Base-by-base conservation (phyloP, 2,329 filamentous ascomycete species). In the Thelonectria olida region DNA sequence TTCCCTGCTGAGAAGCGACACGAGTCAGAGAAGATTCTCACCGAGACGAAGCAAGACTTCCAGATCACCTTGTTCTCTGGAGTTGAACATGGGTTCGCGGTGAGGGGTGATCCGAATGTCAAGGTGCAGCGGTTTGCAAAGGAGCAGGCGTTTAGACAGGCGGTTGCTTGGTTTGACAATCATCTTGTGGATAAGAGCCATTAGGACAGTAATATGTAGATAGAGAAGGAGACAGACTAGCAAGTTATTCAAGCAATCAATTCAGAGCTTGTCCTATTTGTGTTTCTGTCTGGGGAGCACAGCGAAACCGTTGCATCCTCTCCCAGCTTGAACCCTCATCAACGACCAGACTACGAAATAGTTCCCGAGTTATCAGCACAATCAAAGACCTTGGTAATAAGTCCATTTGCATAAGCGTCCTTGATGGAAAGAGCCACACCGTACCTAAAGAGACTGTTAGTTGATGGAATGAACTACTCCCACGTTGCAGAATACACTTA, bases 71-170 rank as follows among this genome's bases (percentile, higher is more conserved):
- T 96, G 8, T 96, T 86, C 81, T 88, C 86, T 3, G 87, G 87
- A 55, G 88, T 92, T 27, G 77, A 78, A 56, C 92, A 96, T 75
- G 92, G 92, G 0, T 97, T 96, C 71, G 83, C 88, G 8, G 88
- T 93, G 2, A 86, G 92, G 56, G 83, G 82, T 25, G 90, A 96
- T 73, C 61, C 84, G 28, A 83, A 71, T 62, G 83, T 88, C 64
- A 84, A 83, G 74, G 65, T 80, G 45, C 76, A 85, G 72, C 88
- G 85, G 75, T 95, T 85, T 70, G 89, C 91, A 36, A 94, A 92
- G 84, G 91, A 96, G 79, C 87, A 90, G 78, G 92, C 92, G 5
- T 96, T 96, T 74, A 72, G 83, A 65, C 92, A 96, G 82, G 92
- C 92, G 34, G 82, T 93, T 52, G 75, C 81, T 53, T 96, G 92